A percentile compares a stretch with the other conserved stretches of the same genome.
These are phyloP conservation scores for Candida montana DNA, from an alignment of 805 yeast genomes.

Conservation along the genomic window DNA sequence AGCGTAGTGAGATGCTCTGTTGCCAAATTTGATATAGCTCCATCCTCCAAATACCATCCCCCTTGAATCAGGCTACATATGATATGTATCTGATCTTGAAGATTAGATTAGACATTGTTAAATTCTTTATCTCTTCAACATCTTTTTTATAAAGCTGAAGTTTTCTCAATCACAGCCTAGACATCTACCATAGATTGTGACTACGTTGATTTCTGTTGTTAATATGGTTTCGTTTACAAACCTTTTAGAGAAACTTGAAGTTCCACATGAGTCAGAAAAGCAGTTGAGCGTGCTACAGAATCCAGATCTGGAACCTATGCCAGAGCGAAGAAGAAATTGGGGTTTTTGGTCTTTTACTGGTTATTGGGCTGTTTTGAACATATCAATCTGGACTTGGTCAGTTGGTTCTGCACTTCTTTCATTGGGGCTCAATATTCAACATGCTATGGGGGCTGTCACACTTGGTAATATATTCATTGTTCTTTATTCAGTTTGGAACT, in stretches of 20 bases:
- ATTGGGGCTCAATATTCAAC: conserved; percentile 33
- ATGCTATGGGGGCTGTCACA: conserved; percentile 37
- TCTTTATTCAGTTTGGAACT: conserved; percentile 30
- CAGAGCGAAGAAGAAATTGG: conserved; percentile 33
- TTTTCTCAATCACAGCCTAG: not conserved
- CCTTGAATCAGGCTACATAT: too few species aligned
- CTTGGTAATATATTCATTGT: conserved; percentile 35
- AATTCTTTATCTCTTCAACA: too few species aligned
- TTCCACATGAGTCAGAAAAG: conserved; percentile 21
- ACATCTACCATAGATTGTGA: too few species aligned
- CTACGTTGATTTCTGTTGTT: too few species aligned
- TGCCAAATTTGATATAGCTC: too few species aligned
- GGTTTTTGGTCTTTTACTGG: conserved; percentile 29
- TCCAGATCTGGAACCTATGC: conserved; percentile 37
- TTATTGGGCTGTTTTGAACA: conserved; percentile 32
- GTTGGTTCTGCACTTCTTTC: conserved; percentile 35
- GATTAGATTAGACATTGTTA: too few species aligned
- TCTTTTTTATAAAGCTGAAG: not conserved
- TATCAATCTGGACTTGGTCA: conserved; percentile 33
- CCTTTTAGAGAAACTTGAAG: conserved; percentile 15
- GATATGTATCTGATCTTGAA: too few species aligned
- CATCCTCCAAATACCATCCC: too few species aligned
- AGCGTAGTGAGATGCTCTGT: too few species aligned
- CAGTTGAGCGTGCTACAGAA: conserved; percentile 24
- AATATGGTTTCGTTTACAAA: not conserved